Percentiles rank a stretch among this genome's conserved stretches.
phyloP scores from a whole-genome alignment of 1,284 basidiomycete species.

The Puccinia triticina region DNA sequence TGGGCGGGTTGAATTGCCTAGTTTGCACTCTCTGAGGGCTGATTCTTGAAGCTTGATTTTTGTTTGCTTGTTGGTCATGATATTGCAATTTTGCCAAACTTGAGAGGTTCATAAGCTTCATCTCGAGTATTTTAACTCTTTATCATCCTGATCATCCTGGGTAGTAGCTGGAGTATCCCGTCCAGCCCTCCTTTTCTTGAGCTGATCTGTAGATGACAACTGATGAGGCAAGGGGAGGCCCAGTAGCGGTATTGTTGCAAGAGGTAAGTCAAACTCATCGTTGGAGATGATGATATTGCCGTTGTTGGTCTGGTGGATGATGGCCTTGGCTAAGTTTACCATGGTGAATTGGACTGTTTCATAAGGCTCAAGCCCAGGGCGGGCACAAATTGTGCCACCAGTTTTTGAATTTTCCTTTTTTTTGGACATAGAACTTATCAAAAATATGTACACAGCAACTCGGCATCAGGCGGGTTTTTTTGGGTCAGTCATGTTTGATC shows the following conservation, averaged over 20 bases:
- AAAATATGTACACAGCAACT: no score
- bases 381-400: no score
- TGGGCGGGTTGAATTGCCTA: conserved; percentile 59
- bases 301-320: not conserved
- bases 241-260: conserved; percentile 28
- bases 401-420: no score
- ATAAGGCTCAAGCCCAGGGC: no score
- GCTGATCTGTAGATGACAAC: not conserved
- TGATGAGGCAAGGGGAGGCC: conserved; percentile 13
- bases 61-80: conserved; percentile 83
- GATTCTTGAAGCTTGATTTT: conserved; percentile 66
- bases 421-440: no score
- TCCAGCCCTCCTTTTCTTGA: conserved; percentile 5
- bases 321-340: not conserved
- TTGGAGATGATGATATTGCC: conserved; percentile 18
- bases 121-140: conserved; percentile 68
- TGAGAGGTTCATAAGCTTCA: conserved; percentile 70
- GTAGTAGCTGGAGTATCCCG: not conserved
- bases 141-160: conserved; percentile 59
- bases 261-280: conserved; percentile 38
- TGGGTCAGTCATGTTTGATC: no score
- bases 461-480: no score
- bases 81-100: conserved; percentile 79
- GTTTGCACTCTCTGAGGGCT: conserved; percentile 53
- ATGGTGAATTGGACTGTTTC: not conserved